Evolutionary conservation across 176 grass and related monocot species (phyloP).

Genomic region (Bonia amplexicaulis): DNA sequence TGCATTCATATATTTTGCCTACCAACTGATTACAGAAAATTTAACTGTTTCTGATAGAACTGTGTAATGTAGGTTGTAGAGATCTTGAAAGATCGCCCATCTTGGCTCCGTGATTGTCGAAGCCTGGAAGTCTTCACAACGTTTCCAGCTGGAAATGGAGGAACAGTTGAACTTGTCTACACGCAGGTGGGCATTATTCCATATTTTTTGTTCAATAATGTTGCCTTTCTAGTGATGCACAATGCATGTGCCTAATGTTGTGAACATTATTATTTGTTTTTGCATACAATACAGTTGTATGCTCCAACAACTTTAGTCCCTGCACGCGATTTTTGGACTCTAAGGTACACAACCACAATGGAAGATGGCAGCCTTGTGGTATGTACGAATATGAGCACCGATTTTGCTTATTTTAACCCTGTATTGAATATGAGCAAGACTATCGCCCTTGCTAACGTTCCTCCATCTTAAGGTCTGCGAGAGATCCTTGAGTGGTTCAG

Average conservation of each 20-base stretch:
- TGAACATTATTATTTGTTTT: background rate
- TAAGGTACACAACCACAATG: slow-evolving; percentile 77
- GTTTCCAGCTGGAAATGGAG: slow-evolving; percentile 93
- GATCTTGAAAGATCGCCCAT: slow-evolving; percentile 85
- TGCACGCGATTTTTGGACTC: slow-evolving; percentile 95
- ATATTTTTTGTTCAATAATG: background rate
- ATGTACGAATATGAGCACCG: slow-evolving; percentile 31
- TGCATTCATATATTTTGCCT: background rate
- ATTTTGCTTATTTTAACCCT: background rate
- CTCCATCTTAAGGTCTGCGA: slow-evolving; percentile 72
- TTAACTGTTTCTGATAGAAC: slow-evolving; percentile 13
- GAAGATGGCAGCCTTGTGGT: slow-evolving; percentile 99
- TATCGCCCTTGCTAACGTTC: background rate
- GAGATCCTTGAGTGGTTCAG: slow-evolving; percentile 89
- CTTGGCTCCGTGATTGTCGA: slow-evolving; percentile 94
- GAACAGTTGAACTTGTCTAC: slow-evolving; percentile 84
- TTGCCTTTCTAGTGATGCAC: background rate
- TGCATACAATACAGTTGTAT: slow-evolving; percentile 67
- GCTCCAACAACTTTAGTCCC: slow-evolving; percentile 96
- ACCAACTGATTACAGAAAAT: background rate
- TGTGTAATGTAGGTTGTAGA: slow-evolving; percentile 67
- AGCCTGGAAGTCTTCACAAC: slow-evolving; percentile 80
- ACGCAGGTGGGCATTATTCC: slow-evolving; percentile 58
- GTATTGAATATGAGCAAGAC: background rate
- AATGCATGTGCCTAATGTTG: background rate